Conservation (phyloP, 169 alveolate species). For the Plasmodium ovale region DNA sequence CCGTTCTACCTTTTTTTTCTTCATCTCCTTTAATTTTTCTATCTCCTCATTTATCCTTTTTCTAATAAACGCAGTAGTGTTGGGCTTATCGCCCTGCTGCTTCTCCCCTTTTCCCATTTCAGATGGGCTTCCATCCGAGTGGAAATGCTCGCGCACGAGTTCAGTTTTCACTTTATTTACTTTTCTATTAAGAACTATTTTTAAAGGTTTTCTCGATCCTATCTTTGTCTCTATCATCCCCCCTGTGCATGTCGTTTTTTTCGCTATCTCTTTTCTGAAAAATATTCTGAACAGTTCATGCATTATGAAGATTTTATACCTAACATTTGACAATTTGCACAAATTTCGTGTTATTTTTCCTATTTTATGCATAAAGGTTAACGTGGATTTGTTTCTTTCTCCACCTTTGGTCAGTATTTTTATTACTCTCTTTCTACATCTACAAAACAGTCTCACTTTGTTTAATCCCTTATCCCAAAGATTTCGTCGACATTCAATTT, state of each 20-base stretch:
- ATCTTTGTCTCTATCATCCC: background rate
- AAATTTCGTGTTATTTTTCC: conserved; percentile 8
- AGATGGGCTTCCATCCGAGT: conserved; percentile 8
- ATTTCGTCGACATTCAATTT: background rate
- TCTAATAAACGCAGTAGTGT: background rate
- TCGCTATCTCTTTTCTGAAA: background rate
- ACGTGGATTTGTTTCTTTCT: background rate
- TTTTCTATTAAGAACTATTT: conserved; percentile 18
- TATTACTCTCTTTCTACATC: background rate
- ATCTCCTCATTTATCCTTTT: conserved; percentile 6
- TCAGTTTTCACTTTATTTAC: background rate
- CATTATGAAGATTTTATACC: conserved; percentile 1
- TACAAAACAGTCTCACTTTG: background rate
- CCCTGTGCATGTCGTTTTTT: background rate
- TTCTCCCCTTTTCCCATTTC: background rate
- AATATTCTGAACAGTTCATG: conserved; percentile 33
- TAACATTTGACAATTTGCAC: conserved; percentile 10
- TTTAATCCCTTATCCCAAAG: too few relatives aligned
- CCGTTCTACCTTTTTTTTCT: background rate
- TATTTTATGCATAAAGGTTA: background rate
- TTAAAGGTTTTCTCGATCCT: background rate
- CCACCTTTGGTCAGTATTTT: background rate
- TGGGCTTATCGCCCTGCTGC: background rate
- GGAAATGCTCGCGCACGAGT: conserved; percentile 8
- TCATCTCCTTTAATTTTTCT: background rate